phyloP scores from a whole-genome alignment of 2,329 filamentous ascomycete genomes.

The Clonostachys rhizophaga region DNA sequence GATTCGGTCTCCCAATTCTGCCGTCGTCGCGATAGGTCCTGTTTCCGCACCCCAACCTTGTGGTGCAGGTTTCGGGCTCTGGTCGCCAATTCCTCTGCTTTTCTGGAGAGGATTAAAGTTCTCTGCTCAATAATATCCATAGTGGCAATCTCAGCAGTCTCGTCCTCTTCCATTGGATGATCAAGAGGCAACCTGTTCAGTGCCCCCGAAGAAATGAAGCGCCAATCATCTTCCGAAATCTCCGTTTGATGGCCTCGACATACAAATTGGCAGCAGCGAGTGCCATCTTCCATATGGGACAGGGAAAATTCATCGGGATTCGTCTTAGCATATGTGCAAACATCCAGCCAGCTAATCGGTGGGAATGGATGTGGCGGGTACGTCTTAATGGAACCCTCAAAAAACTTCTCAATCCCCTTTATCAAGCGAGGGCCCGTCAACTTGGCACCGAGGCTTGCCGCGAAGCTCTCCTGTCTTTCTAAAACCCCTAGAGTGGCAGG shows the following conservation, averaged over 20 bases:
- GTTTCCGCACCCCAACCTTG: conserved; percentile 43
- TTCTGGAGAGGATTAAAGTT: conserved; percentile 70
- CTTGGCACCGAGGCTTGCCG: conserved; percentile 78
- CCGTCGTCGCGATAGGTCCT: conserved; percentile 19
- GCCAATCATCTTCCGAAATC: conserved; percentile 83
- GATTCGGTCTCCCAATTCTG: conserved; percentile 20
- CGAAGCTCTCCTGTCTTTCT: conserved; percentile 81
- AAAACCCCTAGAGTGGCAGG: conserved; percentile 54
- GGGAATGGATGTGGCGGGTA: conserved; percentile 48
- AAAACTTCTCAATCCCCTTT: conserved; percentile 80
- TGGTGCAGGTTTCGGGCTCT: conserved; percentile 74
- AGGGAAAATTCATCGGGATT: conserved; percentile 76
- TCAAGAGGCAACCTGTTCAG: conserved; percentile 75
- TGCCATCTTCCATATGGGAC: conserved; percentile 62
- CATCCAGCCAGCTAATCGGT: conserved; percentile 75
- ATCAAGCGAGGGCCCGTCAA: conserved; percentile 78
- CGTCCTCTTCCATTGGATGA: conserved; percentile 79
- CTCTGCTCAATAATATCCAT: conserved; percentile 80
- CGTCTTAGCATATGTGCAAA: conserved; percentile 77
- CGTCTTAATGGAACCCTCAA: conserved; percentile 70
- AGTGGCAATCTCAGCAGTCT: conserved; percentile 78
- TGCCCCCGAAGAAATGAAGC: conserved; percentile 77
- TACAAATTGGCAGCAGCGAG: conserved; percentile 74
- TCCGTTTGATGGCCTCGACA: conserved; percentile 78
- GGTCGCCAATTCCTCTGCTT: conserved; percentile 66